Evolutionary conservation across 1,284 basidiomycete species (phyloP), one percentile per base, ranked within the genome.

Genomic region (Leccinum huronense): DNA sequence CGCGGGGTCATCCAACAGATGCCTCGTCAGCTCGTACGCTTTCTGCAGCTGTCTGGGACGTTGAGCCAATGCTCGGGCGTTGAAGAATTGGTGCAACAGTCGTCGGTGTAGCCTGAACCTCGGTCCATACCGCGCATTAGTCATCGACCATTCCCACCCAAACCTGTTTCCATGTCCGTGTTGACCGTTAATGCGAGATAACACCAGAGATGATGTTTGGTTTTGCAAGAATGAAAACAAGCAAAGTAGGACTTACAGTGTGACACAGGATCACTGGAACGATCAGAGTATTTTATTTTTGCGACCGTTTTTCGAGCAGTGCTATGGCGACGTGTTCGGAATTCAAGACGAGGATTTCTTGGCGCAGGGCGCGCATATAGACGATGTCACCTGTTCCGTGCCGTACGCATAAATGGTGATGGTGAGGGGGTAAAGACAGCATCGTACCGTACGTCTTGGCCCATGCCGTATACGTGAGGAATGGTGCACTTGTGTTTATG

Each of bases 211-310:
- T 33, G 33, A 27, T 27, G 23, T 8, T 9, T 33, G 33, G 9
- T 33, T 9, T 42, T 42, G 6, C 40, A n/a, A 42, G 14, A 11
- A 58, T n/a, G 33, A 66, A 54, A 5, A 16, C 13, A 36, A 14
- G 13, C 23, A 27, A 27, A 27, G 23, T 27, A 27, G 23, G 38
- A 14, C 38, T 38, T 14, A 38, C 38, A 38, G 11, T 14, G 14
- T 7, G 13, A 38, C 1, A 38, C 14, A 38, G 38, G 38, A 38
- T 14, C 38, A 13, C 6, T 13, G 5, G 70, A 68, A 5, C 68
- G 57, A 56, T 72, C 70, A 6, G 70, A 73, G 27, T 71, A 73
- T 13, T 53, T 70, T 31, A 68, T 27, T 27, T 27, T 27, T 48
- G 45, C 19, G 45, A 48, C 11, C 53, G 3, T 48, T 66, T 65